Conservation (phyloP, 1,139 yeast genomes). For the Yamadazyma conglobata region DNA sequence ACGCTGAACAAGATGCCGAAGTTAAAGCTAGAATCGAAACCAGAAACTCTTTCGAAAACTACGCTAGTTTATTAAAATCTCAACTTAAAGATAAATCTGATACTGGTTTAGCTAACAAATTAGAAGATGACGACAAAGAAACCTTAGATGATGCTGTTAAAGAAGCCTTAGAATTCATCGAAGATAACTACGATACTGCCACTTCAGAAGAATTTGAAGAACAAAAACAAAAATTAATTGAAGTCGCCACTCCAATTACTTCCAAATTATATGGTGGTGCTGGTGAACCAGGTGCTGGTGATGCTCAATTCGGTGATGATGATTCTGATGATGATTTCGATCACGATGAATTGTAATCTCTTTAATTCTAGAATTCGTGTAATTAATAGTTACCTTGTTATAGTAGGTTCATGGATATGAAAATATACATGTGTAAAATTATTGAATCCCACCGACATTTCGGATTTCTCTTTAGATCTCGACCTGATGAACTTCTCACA, state of each 20-base stretch:
- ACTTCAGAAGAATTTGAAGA: constrained; percentile 92
- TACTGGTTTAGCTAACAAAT: constrained; percentile 67
- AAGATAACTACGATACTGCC: constrained; percentile 84
- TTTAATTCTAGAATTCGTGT: no score
- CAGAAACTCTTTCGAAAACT: constrained; percentile 48
- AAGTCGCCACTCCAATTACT: constrained; percentile 88
- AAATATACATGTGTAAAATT: no score
- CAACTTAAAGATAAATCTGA: constrained; percentile 64
- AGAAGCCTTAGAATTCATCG: constrained; percentile 86
- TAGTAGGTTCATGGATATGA: no score
- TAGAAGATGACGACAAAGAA: constrained; percentile 91
- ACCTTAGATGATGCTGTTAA: constrained; percentile 82
- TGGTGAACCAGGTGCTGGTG: constrained; percentile 37
- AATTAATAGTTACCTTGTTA: no score
- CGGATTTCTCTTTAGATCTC: no score
- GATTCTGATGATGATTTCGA: constrained; percentile 67
- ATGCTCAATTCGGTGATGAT: constrained; percentile 49
- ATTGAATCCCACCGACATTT: no score
- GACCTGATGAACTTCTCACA: no score
- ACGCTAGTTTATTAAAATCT: constrained; percentile 41
- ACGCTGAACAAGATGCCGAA: constrained; percentile 82
- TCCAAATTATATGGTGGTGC: constrained; percentile 76
- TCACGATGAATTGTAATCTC: constrained; percentile 47
- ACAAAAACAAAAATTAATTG: constrained; percentile 81
- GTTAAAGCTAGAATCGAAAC: constrained; percentile 76